A percentile compares a stretch with the other conserved stretches of the same genome.
phyloP scores from a whole-genome alignment of 345 rosid species.

The Carallia pectinifolia region DNA sequence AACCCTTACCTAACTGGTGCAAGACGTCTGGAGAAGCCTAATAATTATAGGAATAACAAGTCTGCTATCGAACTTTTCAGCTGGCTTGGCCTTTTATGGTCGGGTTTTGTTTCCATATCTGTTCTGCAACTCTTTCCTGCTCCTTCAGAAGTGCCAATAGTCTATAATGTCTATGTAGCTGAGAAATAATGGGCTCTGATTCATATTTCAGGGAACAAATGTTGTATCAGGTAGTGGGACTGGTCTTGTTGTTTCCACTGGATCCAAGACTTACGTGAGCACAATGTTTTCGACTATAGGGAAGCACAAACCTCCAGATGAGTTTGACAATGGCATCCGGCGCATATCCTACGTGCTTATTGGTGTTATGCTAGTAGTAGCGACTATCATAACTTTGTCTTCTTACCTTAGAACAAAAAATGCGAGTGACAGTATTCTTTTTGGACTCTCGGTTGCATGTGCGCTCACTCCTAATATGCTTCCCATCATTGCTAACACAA shows the following conservation, averaged over 20 bases:
- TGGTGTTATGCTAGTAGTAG: constrained; percentile 56
- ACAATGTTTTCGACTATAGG: constrained; percentile 57
- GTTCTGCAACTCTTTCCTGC: background rate
- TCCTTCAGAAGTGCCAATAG: background rate
- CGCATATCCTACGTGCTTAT: constrained; percentile 56
- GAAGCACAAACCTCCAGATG: constrained; percentile 57
- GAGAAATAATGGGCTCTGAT: constrained; percentile 5
- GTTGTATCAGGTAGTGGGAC: constrained; percentile 69
- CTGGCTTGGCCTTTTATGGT: background rate
- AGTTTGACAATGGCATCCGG: constrained; percentile 52
- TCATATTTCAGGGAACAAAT: constrained; percentile 56
- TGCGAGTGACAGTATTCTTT: constrained; percentile 50
- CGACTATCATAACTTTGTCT: constrained; percentile 39
- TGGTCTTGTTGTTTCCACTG: constrained; percentile 67
- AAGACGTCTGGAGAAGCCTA: background rate
- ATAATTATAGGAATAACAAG: background rate
- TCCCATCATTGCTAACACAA: constrained; percentile 64
- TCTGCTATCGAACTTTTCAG: background rate
- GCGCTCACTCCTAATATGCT: constrained; percentile 82
- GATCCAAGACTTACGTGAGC: constrained; percentile 65
- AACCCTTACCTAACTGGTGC: background rate
- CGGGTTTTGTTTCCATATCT: background rate
- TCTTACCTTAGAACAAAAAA: constrained; percentile 32
- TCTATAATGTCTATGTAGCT: background rate
- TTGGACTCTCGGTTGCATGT: constrained; percentile 64